These are phyloP conservation scores for Pseudohyphozyma bogoriensis DNA, from an alignment of 768 basidiomycete genomes.

Conservation along the genomic window DNA sequence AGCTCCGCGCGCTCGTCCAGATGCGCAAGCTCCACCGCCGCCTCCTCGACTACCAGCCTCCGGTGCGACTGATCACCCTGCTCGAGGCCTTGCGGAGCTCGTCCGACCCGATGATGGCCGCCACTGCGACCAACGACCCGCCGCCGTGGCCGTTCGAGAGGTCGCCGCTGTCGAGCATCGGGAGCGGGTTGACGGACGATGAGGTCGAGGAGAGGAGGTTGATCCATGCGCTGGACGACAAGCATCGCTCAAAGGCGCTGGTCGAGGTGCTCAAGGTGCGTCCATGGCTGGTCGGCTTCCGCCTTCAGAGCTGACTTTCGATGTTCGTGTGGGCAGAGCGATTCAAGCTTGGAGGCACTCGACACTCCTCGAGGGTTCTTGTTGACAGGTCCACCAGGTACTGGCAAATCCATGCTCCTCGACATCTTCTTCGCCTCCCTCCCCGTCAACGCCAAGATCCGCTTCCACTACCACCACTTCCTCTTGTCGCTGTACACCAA, in stretches of 20 bases:
- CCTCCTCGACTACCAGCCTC: conserved; percentile 47
- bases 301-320: too few species aligned
- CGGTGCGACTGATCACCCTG: conserved; percentile 40
- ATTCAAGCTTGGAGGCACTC: conserved; percentile 48
- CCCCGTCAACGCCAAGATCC: conserved; percentile 48
- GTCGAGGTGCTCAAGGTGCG: conserved; percentile 44
- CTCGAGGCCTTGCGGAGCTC: conserved; percentile 30
- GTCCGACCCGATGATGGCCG: not conserved
- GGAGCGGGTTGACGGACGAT: conserved; percentile 28
- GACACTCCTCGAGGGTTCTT: conserved; percentile 47
- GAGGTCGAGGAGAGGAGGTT: conserved; percentile 26
- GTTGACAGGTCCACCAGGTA: conserved; percentile 15
- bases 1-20: conserved; percentile 49
- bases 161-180: conserved; percentile 26
- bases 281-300: too few species aligned
- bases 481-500: conserved; percentile 49
- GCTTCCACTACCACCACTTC: conserved; percentile 52
- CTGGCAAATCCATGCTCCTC: conserved; percentile 46
- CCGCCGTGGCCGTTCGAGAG: conserved; percentile 26
- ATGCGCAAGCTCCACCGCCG: conserved; percentile 46
- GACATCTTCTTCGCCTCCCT: conserved; percentile 51
- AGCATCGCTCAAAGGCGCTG: conserved; percentile 35
- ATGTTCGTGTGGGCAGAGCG: too few species aligned
- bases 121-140: too few species aligned
- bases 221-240: conserved; percentile 9